Base-by-base conservation (phyloP, 805 yeast genomes). In the Hanseniaspora jakobsenii region DNA sequence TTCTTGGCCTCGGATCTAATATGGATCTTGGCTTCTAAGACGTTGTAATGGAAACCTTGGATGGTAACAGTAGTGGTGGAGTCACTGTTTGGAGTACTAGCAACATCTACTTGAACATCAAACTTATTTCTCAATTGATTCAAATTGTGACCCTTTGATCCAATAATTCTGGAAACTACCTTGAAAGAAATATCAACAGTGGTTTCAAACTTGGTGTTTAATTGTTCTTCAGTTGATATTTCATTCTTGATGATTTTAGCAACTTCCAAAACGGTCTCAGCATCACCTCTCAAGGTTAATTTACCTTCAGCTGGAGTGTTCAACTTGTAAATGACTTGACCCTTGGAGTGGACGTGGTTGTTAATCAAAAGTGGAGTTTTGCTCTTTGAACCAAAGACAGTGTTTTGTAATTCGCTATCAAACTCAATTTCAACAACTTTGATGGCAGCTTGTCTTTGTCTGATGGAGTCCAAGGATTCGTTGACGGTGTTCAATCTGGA, bases 131-230 rank as follows among this genome's bases (percentile, higher is more conserved):
- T 71, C 49, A 85, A 60, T 39, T 73, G 66, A 52, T 74, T 73
- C 56, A 91, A 64, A 57, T 77, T 75, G 34, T 83, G 65, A 46
- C 99, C 98, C 49, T 75, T 81, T 58, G 80, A 81, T 52, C 99
- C 99, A 61, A 91, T 85, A 44, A 93, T 69, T 63, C 91, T 77
- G 23, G 91, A 72, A 48, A 89, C 66, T 38, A 76, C 73, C 41
- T 69, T 64, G 2, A 76, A 62, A 50, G 95, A 93, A 57, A 85
- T 77, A 24, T 66, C 68, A 43, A 79, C 57, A 31, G 64, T 62
- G 16, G 72, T 64, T 14, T 71, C 58, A 47, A 51, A 47, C 16
- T 58, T 55, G 29, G 46, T 52, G 18, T 57, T 51, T 14, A 60
- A 56, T 7, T 55, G 41, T 16, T 49, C 53, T 23, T 29, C 31